phyloP scores from a whole-genome alignment of 202 grass and related monocot species.

The Dendrocalamus latiflorus region DNA sequence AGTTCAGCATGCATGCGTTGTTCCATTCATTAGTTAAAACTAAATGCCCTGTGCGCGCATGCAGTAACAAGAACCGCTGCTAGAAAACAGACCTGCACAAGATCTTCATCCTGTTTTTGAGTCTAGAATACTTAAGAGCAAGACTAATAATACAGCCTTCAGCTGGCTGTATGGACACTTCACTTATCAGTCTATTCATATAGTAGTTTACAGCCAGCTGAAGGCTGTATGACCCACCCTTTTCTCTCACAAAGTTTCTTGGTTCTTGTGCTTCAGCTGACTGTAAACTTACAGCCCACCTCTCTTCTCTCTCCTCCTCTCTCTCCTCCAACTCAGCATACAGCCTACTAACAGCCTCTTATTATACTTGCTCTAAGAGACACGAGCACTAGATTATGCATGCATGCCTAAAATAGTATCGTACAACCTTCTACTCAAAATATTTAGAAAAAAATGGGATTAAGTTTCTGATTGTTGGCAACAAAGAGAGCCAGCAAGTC shows the following conservation, averaged over 20 bases:
- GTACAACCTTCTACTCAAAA: slow-evolving; percentile 12
- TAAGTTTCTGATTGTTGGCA: slow-evolving; percentile 11
- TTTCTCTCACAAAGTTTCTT: no score
- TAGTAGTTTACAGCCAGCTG: no score
- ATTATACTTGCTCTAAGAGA: no score
- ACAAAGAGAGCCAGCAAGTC: slow-evolving; percentile 9
- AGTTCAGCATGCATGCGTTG: not conserved
- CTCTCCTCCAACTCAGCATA: no score
- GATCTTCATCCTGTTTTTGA: not conserved
- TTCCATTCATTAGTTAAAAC: not conserved
- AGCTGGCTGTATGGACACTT: no score
- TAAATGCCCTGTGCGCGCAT: not conserved
- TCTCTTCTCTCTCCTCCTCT: no score
- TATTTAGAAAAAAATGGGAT: not conserved
- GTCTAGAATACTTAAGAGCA: not conserved
- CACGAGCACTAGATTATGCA: not conserved
- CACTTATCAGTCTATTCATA: no score
- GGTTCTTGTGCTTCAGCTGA: no score
- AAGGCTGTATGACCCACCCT: no score
- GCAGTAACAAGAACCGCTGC: not conserved
- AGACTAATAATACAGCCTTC: no score
- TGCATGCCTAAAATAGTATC: not conserved
- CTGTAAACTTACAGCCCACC: no score
- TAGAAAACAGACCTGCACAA: not conserved
- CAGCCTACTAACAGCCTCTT: no score